Percentiles rank a stretch among this genome's conserved stretches.
Conservation (phyloP, 768 basidiomycete genomes). For the Phylloporus rhodoxanthus region DNA sequence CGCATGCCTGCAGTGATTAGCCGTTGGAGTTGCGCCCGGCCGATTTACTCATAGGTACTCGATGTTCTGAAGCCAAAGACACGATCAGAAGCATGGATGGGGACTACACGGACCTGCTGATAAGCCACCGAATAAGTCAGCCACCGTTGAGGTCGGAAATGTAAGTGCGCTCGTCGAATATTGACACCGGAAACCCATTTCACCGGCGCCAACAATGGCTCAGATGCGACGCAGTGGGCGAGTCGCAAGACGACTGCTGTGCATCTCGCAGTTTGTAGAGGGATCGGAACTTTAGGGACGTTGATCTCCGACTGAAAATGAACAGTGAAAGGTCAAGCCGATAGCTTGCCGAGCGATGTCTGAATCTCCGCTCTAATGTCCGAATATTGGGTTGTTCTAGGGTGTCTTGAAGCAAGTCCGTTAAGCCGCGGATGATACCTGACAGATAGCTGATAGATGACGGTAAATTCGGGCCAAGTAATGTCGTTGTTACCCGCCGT, state of each 20-base stretch:
- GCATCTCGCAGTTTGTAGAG: not conserved
- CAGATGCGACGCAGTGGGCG: not conserved
- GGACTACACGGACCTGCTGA: slow-evolving; percentile 3
- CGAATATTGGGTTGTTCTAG: not conserved
- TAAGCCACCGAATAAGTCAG: slow-evolving; percentile 9
- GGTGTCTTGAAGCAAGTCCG: slow-evolving; percentile 6
- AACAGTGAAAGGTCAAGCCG: not conserved
- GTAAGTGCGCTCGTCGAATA: slow-evolving; percentile 3
- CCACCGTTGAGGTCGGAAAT: slow-evolving; percentile 23
- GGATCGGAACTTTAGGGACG: not conserved
- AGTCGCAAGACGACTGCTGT: not conserved
- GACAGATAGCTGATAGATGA: not conserved
- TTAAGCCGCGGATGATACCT: slow-evolving; percentile 7
- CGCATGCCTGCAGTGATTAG: slow-evolving; percentile 14
- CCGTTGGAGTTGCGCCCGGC: slow-evolving; percentile 9
- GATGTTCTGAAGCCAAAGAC: not conserved
- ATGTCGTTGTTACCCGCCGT: not conserved
- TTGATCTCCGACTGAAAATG: slow-evolving; percentile 2
- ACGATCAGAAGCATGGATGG: slow-evolving; percentile 8
- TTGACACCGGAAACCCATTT: slow-evolving; percentile 1
- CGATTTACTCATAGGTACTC: slow-evolving; percentile 15
- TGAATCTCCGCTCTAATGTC: not conserved
- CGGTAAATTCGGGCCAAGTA: not conserved
- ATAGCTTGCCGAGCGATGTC: not conserved
- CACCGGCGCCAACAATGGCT: slow-evolving; percentile 8